These are phyloP conservation scores for Fusarium sublunatum DNA, from an alignment of 2,329 filamentous ascomycete genomes.

Conservation along the genomic window DNA sequence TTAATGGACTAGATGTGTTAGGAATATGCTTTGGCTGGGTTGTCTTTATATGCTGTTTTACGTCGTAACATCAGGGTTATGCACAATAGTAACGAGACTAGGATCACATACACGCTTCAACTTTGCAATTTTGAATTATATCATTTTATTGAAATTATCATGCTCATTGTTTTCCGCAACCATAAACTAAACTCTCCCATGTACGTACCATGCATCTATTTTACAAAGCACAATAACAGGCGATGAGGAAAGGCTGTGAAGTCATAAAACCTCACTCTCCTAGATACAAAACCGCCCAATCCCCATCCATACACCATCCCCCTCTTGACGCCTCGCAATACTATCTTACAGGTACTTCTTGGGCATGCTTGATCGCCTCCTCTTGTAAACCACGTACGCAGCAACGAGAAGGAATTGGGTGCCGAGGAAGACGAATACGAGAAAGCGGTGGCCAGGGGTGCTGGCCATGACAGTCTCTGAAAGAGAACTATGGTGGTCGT, in stretches of 20 bases:
- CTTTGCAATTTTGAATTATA: slow-evolving; percentile 12
- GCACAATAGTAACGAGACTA: slow-evolving; percentile 10
- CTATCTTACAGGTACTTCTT: slow-evolving; percentile 85
- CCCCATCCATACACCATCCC: background rate
- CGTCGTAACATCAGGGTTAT: background rate
- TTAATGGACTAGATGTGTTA: slow-evolving; percentile 7
- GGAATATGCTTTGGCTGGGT: background rate
- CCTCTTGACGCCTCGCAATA: slow-evolving; percentile 7
- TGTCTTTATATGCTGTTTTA: background rate
- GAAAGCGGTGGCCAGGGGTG: slow-evolving; percentile 61
- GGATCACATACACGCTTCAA: background rate
- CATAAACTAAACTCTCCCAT: slow-evolving; percentile 33
- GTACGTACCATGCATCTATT: slow-evolving; percentile 35
- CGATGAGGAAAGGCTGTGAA: slow-evolving; percentile 14
- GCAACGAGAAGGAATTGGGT: slow-evolving; percentile 78
- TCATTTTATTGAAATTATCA: slow-evolving; percentile 31
- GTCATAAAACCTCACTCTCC: slow-evolving; percentile 26
- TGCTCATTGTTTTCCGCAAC: slow-evolving; percentile 34
- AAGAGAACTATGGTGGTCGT: slow-evolving; percentile 62
- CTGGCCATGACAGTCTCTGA: slow-evolving; percentile 61
- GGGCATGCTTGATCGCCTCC: slow-evolving; percentile 77
- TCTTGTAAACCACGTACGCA: slow-evolving; percentile 83
- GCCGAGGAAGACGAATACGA: slow-evolving; percentile 77
- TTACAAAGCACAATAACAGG: slow-evolving; percentile 34
- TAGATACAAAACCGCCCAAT: slow-evolving; percentile 18